Percentiles rank a stretch among this genome's conserved stretches.
Evolutionary conservation across 2,329 filamentous ascomycete species (phyloP).

Genomic region (Botrytis medusae): DNA sequence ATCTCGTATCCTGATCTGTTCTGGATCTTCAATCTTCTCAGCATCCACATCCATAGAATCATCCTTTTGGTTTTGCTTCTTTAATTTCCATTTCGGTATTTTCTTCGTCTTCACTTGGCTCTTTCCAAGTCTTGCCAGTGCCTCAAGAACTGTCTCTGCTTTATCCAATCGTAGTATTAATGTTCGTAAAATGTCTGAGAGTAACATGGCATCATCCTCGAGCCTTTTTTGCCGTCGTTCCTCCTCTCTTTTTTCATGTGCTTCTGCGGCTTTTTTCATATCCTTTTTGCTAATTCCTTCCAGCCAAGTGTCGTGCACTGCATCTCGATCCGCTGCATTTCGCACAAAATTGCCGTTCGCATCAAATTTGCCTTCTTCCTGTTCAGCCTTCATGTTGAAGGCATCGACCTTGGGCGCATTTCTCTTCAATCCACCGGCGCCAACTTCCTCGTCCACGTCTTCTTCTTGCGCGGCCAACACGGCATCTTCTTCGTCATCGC

Average conservation of each 20-base stretch:
- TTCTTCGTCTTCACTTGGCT: constrained; percentile 59
- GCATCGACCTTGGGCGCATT: constrained; percentile 93
- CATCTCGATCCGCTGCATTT: constrained; percentile 84
- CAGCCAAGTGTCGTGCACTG: constrained; percentile 88
- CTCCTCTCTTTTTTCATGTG: constrained; percentile 79
- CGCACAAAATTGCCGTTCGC: constrained; percentile 88
- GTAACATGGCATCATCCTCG: constrained; percentile 72
- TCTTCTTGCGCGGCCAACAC: constrained; percentile 74
- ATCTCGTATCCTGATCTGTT: constrained; percentile 67
- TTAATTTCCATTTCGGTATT: constrained; percentile 67
- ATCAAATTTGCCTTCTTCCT: constrained; percentile 92
- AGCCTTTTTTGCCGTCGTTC: constrained; percentile 71
- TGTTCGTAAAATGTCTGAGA: constrained; percentile 69
- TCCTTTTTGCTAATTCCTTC: constrained; percentile 92
- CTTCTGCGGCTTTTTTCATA: constrained; percentile 82
- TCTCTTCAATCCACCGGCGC: constrained; percentile 84
- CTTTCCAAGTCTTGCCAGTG: constrained; percentile 76
- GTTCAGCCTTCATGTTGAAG: constrained; percentile 88
- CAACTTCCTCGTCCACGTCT: constrained; percentile 83
- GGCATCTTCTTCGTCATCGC: constrained; percentile 67
- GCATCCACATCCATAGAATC: constrained; percentile 71
- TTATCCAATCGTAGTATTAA: constrained; percentile 73
- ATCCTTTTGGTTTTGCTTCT: constrained; percentile 62
- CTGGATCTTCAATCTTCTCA: constrained; percentile 61
- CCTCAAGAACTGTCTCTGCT: constrained; percentile 85